Conservation (phyloP, 2,329 filamentous ascomycete genomes). For the Fonsecaea monophora region DNA sequence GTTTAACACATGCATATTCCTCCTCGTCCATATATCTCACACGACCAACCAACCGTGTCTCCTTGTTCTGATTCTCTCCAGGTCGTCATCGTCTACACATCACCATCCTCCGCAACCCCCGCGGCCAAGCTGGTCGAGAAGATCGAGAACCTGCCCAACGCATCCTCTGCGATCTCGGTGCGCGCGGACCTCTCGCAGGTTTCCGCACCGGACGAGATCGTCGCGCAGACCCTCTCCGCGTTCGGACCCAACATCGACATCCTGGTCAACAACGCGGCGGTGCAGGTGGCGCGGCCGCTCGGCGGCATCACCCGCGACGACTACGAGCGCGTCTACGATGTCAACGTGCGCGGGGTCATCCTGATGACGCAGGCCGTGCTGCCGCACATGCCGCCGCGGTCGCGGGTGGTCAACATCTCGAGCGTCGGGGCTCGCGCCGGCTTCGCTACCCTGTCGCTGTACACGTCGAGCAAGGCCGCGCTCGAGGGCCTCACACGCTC, state of each 20-base stretch:
- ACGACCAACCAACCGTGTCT: not conserved
- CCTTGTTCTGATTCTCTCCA: slow-evolving; percentile 30
- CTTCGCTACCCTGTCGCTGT: slow-evolving; percentile 57
- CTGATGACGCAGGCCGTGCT: slow-evolving; percentile 62
- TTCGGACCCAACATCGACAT: slow-evolving; percentile 42
- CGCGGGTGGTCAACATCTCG: slow-evolving; percentile 66
- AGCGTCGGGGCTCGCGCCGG: slow-evolving; percentile 60
- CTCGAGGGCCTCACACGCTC: slow-evolving; percentile 66
- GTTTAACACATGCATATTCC: not conserved
- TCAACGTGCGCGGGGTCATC: slow-evolving; percentile 64
- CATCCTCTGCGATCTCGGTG: slow-evolving; percentile 47
- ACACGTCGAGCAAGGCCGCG: slow-evolving; percentile 65
- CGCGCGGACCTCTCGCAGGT: slow-evolving; percentile 49
- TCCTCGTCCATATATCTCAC: not conserved
- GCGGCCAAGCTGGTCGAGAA: slow-evolving; percentile 46
- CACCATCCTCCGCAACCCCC: slow-evolving; percentile 46
- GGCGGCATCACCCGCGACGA: slow-evolving; percentile 56
- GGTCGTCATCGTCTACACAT: slow-evolving; percentile 55
- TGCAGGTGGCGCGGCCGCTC: slow-evolving; percentile 48
- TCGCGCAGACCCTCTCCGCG: slow-evolving; percentile 30
- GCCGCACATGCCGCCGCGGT: slow-evolving; percentile 56
- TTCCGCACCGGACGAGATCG: slow-evolving; percentile 29
- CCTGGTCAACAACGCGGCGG: slow-evolving; percentile 50
- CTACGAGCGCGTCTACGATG: slow-evolving; percentile 61
- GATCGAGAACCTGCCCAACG: slow-evolving; percentile 47